phyloP scores from a whole-genome alignment of 2,329 filamentous ascomycete species.

The Periglandula ipomoeae region DNA sequence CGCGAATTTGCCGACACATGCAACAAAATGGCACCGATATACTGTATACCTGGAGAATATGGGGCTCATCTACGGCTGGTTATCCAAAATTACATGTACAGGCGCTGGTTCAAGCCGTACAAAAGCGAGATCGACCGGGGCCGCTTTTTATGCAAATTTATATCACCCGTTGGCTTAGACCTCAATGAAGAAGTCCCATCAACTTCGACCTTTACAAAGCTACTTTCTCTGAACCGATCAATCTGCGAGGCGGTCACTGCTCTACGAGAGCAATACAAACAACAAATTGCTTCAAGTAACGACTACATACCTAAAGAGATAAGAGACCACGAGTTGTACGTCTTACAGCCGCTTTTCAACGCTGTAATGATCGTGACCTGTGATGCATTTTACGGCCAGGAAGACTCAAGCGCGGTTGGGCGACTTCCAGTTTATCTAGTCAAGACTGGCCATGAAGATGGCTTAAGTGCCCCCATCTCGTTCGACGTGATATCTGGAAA shows the following conservation, averaged over 20 bases:
- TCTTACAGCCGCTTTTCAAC: not conserved
- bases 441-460: slow-evolving; percentile 5
- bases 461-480: slow-evolving; percentile 8
- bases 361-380: not conserved
- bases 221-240: slow-evolving; percentile 5
- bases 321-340: not conserved
- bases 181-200: not conserved
- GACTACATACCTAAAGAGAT: not conserved
- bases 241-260: not conserved
- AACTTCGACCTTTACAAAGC: not conserved
- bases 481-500: slow-evolving; percentile 6
- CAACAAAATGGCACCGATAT: not conserved
- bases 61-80: not conserved
- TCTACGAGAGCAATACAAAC: not conserved
- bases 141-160: slow-evolving; percentile 8
- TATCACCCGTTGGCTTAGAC: not conserved
- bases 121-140: slow-evolving; percentile 5
- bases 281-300: not conserved
- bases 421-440: not conserved
- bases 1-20: not conserved
- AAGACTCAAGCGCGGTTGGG: not conserved
- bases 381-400: not conserved
- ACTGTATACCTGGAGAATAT: not conserved
- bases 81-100: not conserved
- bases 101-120: slow-evolving; percentile 7